Percentiles rank a stretch among this genome's conserved stretches.
These are phyloP conservation scores for Adansonia grandidieri DNA, from an alignment of 441 rosid species.

Conservation along the genomic window DNA sequence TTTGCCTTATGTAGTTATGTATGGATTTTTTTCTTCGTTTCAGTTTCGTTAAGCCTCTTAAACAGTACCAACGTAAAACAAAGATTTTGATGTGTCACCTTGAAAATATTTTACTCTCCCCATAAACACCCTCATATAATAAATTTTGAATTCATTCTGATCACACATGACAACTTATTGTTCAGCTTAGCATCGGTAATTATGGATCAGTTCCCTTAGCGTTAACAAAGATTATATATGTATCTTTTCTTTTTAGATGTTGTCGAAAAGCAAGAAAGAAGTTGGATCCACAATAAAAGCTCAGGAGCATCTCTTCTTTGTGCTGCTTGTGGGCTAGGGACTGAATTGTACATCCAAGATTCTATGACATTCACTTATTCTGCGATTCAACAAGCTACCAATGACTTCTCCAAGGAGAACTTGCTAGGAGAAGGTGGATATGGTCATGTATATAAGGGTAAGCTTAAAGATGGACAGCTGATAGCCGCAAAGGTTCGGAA, in stretches of 20 bases:
- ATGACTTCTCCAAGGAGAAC: constrained; percentile 50
- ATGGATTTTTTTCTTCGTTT: neutral
- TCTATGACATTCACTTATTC: constrained; percentile 46
- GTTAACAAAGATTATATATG: too few relatives aligned
- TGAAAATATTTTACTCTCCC: too few relatives aligned
- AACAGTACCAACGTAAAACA: neutral
- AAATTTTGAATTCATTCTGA: too few relatives aligned
- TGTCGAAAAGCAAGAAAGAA: constrained; percentile 30
- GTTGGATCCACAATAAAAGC: constrained; percentile 27
- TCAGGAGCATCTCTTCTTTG: constrained; percentile 56
- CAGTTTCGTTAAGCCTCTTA: neutral
- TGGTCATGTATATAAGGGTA: constrained; percentile 62
- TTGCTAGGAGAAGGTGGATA: constrained; percentile 68
- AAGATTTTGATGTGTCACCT: too few relatives aligned
- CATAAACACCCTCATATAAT: too few relatives aligned
- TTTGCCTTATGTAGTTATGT: neutral
- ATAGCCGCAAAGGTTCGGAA: constrained; percentile 64
- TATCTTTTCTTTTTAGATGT: neutral
- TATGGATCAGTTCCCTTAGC: too few relatives aligned
- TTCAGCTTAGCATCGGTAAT: too few relatives aligned
- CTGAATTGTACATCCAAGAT: constrained; percentile 50
- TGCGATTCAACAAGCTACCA: constrained; percentile 59
- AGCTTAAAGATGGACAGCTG: constrained; percentile 53
- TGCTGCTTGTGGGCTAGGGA: constrained; percentile 49
- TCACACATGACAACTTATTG: too few relatives aligned